Evolutionary conservation across 805 yeast species (phyloP), one percentile per base, ranked within the genome.

Genomic region (Wickerhamiella azyma): DNA sequence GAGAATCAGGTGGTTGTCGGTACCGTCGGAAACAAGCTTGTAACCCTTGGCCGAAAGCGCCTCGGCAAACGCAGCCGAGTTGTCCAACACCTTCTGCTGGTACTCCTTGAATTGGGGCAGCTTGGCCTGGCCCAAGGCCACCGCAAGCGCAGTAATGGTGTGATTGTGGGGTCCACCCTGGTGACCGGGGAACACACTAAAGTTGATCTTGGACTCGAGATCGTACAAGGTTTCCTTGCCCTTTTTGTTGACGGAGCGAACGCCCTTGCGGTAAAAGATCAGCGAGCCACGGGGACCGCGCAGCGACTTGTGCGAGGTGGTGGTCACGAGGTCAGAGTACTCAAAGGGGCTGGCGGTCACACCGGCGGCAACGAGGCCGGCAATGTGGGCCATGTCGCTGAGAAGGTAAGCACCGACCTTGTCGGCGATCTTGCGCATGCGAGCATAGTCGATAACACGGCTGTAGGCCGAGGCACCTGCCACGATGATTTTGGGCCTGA

Each of bases 141-240:
- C 89, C 28, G 97, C 94, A 57, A 89, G 72, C 17, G 97, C 97
- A 53, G 95, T 78, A 60, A 89, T 89, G 57, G 97, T 89, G 68
- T 89, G 96, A 71, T 89, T 89, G 68, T 89, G 97, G 55, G 98
- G 98, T 62, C 98, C 98, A 72, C 98, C 98, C 72, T 89, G 98
- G 66, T 89, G 97, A 53, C 94, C 97, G 56, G 98, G 98, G 84
- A 89, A 89, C 47, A 89, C 97, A 28, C 96, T 85, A 63, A 89
- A 89, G 75, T 89, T 89, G 67, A 89, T 86, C 63, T 78, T 81
- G 62, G 78, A 77, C 67, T 89, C 97, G 60, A 89, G 75, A 59
- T 89, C 96, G 64, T 85, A 88, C 43, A 73, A 68, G 47, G 81
- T 70, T 67, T 85, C 88, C 65, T 83, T 84, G 54, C 96, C 96